These are phyloP conservation scores for Pleurotus citrinopileatus DNA, from an alignment of 768 basidiomycete genomes.

Conservation along the genomic window DNA sequence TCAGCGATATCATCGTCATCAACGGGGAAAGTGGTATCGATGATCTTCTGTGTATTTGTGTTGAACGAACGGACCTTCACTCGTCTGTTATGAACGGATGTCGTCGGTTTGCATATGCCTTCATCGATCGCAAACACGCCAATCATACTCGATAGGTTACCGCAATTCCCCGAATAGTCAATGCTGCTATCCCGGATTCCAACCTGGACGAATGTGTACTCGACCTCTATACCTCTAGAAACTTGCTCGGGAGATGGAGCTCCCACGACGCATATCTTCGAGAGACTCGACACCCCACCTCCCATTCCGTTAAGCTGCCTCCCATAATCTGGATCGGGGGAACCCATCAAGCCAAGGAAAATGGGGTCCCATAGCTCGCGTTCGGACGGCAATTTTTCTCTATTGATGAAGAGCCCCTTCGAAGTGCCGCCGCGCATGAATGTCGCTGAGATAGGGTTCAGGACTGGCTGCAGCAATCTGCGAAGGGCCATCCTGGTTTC, in stretches of 20 bases:
- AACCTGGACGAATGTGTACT: slow-evolving; percentile 71
- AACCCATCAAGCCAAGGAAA: slow-evolving; percentile 78
- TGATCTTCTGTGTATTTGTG: slow-evolving; percentile 67
- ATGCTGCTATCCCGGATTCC: slow-evolving; percentile 56
- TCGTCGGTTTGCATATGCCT: slow-evolving; percentile 39
- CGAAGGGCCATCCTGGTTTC: not conserved
- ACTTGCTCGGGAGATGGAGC: slow-evolving; percentile 40
- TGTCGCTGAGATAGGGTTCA: slow-evolving; percentile 43
- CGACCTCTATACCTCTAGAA: slow-evolving; percentile 49
- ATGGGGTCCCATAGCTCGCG: slow-evolving; percentile 53
- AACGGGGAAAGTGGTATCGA: slow-evolving; percentile 72
- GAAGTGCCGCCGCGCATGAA: slow-evolving; percentile 77
- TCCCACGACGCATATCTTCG: slow-evolving; percentile 70
- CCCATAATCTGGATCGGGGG: slow-evolving; percentile 65
- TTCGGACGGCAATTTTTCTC: slow-evolving; percentile 48
- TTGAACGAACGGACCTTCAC: slow-evolving; percentile 62
- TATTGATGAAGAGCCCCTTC: slow-evolving; percentile 69
- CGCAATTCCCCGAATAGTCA: slow-evolving; percentile 75
- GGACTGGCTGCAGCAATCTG: not conserved
- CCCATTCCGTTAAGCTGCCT: slow-evolving; percentile 83
- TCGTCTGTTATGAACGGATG: slow-evolving; percentile 14
- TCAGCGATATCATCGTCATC: slow-evolving; percentile 31
- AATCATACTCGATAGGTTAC: slow-evolving; percentile 71
- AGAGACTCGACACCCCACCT: slow-evolving; percentile 71
- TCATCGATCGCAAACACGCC: slow-evolving; percentile 73